Percentiles rank a stretch among this genome's conserved stretches.
Evolutionary conservation across 2,329 filamentous ascomycete species (phyloP).

Genomic region (Rhinocladiella similis): DNA sequence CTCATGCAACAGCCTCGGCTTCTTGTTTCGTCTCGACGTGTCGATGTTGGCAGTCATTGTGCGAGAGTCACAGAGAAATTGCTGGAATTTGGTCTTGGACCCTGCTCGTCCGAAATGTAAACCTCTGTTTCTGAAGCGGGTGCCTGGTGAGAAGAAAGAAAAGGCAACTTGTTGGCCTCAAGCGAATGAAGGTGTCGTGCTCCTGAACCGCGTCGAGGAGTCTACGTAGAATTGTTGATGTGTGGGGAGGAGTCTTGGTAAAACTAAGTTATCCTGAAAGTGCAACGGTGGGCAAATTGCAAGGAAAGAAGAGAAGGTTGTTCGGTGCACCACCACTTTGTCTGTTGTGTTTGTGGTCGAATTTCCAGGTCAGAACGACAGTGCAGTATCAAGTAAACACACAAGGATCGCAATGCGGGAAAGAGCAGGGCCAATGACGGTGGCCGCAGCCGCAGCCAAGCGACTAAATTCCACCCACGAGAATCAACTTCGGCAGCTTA

Average conservation of each 20-base stretch:
- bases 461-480: no score
- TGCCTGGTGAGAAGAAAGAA: no score
- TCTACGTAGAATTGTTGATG: not conserved
- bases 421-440: not conserved
- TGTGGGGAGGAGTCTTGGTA: not conserved
- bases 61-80: not conserved
- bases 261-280: no score
- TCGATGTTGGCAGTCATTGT: conserved; percentile 61
- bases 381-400: not conserved
- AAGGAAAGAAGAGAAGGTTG: not conserved
- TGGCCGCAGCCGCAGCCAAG: no score
- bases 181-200: conserved; percentile 18
- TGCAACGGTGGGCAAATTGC: not conserved
- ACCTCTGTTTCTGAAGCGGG: not conserved
- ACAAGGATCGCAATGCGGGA: not conserved
- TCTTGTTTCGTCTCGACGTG: conserved; percentile 79
- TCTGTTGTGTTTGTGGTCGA: not conserved
- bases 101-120: not conserved
- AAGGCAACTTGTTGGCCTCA: no score
- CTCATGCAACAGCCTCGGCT: conserved; percentile 76
- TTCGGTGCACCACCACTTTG: not conserved
- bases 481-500: not conserved
- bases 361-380: not conserved
- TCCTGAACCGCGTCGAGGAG: conserved; percentile 1
- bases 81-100: not conserved